Conservation (phyloP, 1,139 yeast genomes). For the Komagataea norvegica region DNA sequence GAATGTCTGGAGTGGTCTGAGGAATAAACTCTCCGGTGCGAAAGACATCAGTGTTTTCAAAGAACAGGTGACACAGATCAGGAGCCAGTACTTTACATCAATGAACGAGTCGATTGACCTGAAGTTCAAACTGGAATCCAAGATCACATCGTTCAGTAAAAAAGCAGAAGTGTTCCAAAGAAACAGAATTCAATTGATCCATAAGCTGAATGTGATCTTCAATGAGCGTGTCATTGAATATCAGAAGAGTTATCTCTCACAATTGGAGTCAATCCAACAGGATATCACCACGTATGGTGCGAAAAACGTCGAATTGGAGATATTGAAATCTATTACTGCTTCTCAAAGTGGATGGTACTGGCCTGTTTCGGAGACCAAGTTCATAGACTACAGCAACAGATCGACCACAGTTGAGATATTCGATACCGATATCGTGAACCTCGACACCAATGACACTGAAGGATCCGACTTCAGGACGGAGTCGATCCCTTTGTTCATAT, state of each 20-base stretch:
- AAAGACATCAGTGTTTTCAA: constrained; percentile 10
- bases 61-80: constrained; percentile 10
- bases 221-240: constrained; percentile 9
- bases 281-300: constrained; percentile 4
- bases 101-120: constrained; percentile 7
- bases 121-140: constrained; percentile 12
- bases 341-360: constrained; percentile 21
- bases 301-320: constrained; percentile 11
- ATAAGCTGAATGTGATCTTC: constrained; percentile 11
- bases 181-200: constrained; percentile 16
- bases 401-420: constrained; percentile 11
- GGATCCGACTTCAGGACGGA: constrained; percentile 12
- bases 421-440: constrained; percentile 21
- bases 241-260: constrained; percentile 8
- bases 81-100: constrained; percentile 9
- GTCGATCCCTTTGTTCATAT: constrained; percentile 21
- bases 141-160: constrained; percentile 6
- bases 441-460: constrained; percentile 6
- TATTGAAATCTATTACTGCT: constrained; percentile 5
- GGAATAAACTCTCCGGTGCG: constrained; percentile 11
- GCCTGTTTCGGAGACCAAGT: constrained; percentile 20
- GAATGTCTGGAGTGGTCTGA: constrained; percentile 19
- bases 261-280: constrained; percentile 3
- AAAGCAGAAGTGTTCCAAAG: constrained; percentile 18
- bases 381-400: constrained; percentile 9